Base-by-base conservation (phyloP, 1,284 basidiomycete genomes). In the Athelia psychrophila region DNA sequence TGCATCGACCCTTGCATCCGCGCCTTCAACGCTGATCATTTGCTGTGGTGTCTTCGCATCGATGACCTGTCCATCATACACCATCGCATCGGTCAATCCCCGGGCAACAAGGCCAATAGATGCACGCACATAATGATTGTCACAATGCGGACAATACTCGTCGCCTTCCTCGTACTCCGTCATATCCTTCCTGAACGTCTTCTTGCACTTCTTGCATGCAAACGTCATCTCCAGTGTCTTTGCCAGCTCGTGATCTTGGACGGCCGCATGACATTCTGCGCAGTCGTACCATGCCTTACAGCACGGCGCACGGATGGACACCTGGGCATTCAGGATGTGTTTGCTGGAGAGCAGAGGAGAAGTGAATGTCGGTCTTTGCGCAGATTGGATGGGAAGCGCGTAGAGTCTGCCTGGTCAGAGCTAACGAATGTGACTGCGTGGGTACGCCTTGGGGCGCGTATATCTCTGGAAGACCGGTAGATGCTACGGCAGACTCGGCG, bases 231-330 rank as follows among this genome's bases (percentile, higher is more conserved):
- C 96, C 44, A 75, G 79, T 48, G 92, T 93, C 71, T 86, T 91
- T 12, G 72, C 71, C 30, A 99, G 76, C 1, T 56, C 60, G 63
- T 99, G 96, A 56, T 84, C 81, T 67, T 91, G 79, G 13, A 77
- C 66, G 62, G 98, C 96, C 0, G 84, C 91, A 63, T 99, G 93
- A 66, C 97, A 99, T 74, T 98, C 84, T 8, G 95, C 79, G 66
- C 97, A 99, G 69, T 97, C 95, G 65, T 84, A 97, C 93, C 94
- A 97, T 63, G 87, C 88, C 65, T 91, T 90, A 81, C 95, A 97
- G 73, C 95, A 97, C 3, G 94, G 93, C 3, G 95, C 91, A 40
- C 95, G 88, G 61, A 98, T 91, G 23, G 94, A 80, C 20, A 95
- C 95, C 71, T 97, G 95, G 0, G 91, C 92, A 70, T 97, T 97